Base-by-base conservation (phyloP, 768 basidiomycete genomes). In the Suillus bovinus region DNA sequence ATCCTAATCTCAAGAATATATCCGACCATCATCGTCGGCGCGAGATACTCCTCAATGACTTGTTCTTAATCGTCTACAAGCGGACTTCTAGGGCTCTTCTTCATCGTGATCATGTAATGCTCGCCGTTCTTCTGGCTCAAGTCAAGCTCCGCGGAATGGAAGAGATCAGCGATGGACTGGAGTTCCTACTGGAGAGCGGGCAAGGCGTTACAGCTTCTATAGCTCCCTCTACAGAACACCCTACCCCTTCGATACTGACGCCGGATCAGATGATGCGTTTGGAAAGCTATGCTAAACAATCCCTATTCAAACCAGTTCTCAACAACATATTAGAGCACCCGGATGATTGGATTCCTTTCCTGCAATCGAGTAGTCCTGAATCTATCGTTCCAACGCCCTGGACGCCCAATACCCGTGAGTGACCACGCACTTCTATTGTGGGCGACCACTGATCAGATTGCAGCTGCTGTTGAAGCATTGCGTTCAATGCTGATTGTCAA, bases 141-240 rank as follows among this genome's bases (percentile, higher is more conserved):
- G 89, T 96, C 64, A 94, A 94, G 72, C 73, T 96, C 17, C 86
- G 91, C 49, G 89, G 90, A 20, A 69, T 86, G 17, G 91, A 92
- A 70, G 92, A 93, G 50, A 89, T 93, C 46, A 73, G 79, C 3
- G 93, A 96, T 22, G 96, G 96, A 70, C 73, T 96, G 22, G 94
- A 97, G 70, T 93, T 94, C 77, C 77, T 98, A n/a, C 80, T 98
- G 47, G 96, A 99, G 71, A 89, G 91, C 67, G 89, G 91, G 6
- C 90, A 93, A 54, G 84, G 83, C 22, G 71, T 82, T 57, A 72
- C 68, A n/a, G 67, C 73, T 61, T 69, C 81, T 27, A 69, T 71
- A 36, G 57, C 73, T 1, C 71, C 77, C 38, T 63, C 78, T 4
- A 69, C 75, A 22, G 77, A 78, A 36, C 71, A 79, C 59, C 69